A percentile compares a stretch with the other conserved stretches of the same genome.
Evolutionary conservation across 2,329 filamentous ascomycete genomes (phyloP).

Genomic region (Fusarium sp.): DNA sequence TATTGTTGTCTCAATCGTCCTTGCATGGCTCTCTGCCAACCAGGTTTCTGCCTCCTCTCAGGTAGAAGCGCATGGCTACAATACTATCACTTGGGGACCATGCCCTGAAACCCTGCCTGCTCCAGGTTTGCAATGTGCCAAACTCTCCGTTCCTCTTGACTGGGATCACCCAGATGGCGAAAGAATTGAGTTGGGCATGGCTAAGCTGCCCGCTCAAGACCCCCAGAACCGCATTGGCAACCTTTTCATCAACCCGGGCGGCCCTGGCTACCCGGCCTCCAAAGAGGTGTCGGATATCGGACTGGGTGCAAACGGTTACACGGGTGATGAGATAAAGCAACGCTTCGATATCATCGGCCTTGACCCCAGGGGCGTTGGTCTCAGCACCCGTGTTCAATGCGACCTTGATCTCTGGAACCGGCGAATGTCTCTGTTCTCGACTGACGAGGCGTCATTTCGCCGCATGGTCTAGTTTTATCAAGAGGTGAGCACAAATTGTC

Average conservation of each 20-base stretch:
- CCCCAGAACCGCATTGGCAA: neutral
- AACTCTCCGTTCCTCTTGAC: neutral
- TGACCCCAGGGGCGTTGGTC: neutral
- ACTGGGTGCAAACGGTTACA: neutral
- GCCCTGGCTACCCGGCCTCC: neutral
- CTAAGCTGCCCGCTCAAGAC: neutral
- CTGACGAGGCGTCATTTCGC: neutral
- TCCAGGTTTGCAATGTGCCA: neutral
- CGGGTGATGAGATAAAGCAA: neutral
- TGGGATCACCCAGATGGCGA: neutral
- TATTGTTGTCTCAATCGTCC: neutral
- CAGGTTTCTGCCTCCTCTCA: neutral
- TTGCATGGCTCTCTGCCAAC: neutral
- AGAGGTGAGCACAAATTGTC: neutral
- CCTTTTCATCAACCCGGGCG: neutral
- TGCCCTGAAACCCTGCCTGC: neutral
- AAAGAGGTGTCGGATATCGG: neutral
- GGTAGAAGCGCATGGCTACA: neutral
- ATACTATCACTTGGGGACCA: neutral
- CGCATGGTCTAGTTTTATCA: neutral
- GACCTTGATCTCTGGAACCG: neutral
- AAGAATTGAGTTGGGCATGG: neutral
- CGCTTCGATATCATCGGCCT: neutral
- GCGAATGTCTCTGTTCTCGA: neutral
- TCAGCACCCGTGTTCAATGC: neutral